These are phyloP conservation scores for Cyclotella distinguenda DNA, from an alignment of 108 stramenopile species.

Conservation along the genomic window DNA sequence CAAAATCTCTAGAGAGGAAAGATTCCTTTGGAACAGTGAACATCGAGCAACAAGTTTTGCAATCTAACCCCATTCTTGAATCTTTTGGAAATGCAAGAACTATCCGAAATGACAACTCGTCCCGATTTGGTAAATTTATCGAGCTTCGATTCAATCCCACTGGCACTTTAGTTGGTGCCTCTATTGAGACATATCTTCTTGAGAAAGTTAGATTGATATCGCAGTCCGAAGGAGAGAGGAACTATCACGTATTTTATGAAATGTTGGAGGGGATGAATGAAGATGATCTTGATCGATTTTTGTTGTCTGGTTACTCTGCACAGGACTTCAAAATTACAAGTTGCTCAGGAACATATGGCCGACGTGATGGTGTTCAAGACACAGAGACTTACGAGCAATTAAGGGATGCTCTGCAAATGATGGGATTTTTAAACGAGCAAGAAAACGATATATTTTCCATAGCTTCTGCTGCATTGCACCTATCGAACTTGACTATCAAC, in stretches of 20 bases:
- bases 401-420: constrained; percentile 49
- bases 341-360: constrained; percentile 55
- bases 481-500: constrained; percentile 60
- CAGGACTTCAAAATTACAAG: constrained; percentile 54
- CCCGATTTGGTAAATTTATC: constrained; percentile 93
- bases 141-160: constrained; percentile 80
- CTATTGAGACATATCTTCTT: constrained; percentile 90
- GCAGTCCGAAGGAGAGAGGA: constrained; percentile 83
- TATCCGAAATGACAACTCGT: constrained; percentile 84
- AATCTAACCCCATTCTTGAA: constrained; percentile 95
- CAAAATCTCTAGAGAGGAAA: neutral
- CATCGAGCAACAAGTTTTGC: constrained; percentile 87
- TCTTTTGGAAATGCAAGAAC: constrained; percentile 96
- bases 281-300: constrained; percentile 53
- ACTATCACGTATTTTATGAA: constrained; percentile 94
- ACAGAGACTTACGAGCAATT: constrained; percentile 47
- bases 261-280: constrained; percentile 49
- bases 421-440: constrained; percentile 51
- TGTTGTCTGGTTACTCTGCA: constrained; percentile 43
- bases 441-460: constrained; percentile 49
- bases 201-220: constrained; percentile 91
- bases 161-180: constrained; percentile 75
- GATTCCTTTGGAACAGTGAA: constrained; percentile 22
- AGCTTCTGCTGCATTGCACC: constrained; percentile 57
- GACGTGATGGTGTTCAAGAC: constrained; percentile 58